Conservation (phyloP, 2,329 filamentous ascomycete genomes). For the Helotiales sp. region DNA sequence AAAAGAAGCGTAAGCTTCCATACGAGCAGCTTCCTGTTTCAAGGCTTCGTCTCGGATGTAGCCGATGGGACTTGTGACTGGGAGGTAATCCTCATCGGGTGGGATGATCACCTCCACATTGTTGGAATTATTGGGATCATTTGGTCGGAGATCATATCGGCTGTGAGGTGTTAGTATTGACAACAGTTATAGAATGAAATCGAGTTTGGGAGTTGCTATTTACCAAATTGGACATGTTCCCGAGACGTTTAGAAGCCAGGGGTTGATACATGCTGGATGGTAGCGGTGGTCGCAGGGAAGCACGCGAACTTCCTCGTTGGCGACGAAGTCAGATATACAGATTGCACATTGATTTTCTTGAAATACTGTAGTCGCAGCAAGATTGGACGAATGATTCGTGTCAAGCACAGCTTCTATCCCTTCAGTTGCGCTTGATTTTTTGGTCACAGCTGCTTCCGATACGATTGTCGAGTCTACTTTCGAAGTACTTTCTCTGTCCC, state of each 20-base stretch:
- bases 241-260: constrained; percentile 2
- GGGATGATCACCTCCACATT: too few species aligned
- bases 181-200: neutral
- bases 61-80: neutral
- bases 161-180: neutral
- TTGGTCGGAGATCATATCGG: neutral
- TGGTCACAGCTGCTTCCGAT: neutral
- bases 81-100: neutral
- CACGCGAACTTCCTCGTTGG: neutral
- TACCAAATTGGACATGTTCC: constrained; percentile 11
- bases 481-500: neutral
- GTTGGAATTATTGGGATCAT: neutral
- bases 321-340: neutral
- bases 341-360: constrained; percentile 5
- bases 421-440: too few species aligned
- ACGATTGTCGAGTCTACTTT: neutral
- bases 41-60: neutral
- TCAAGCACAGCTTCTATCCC: too few species aligned
- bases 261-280: constrained; percentile 3
- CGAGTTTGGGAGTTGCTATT: neutral
- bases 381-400: neutral
- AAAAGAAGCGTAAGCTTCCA: neutral
- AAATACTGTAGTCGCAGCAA: neutral
- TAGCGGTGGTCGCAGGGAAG: constrained; percentile 1
- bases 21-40: neutral